These are phyloP conservation scores for Pseudopyrenochaeta lycopersici DNA, from an alignment of 2,329 filamentous ascomycete species.

Conservation along the genomic window DNA sequence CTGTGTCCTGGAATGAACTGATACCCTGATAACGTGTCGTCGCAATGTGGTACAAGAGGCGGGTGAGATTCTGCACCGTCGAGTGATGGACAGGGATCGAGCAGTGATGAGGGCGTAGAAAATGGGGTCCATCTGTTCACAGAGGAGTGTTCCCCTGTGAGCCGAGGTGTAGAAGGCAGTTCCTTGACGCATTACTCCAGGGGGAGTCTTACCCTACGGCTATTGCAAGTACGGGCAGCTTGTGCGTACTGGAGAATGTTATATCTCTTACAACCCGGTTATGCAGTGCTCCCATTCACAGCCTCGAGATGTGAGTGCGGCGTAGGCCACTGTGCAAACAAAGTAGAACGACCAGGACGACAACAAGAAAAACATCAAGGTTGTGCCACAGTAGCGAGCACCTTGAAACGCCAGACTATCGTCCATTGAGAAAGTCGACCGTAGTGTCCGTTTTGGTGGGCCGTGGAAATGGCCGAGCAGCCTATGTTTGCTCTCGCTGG, in stretches of 20 bases:
- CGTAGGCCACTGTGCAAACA: conserved; percentile 9
- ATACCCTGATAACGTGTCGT: conserved; percentile 36
- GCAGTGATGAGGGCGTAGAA: conserved; percentile 12
- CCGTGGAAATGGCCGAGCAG: not conserved
- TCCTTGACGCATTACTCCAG: conserved; percentile 1
- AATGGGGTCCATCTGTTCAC: too few species aligned
- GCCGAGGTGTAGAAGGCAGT: too few species aligned
- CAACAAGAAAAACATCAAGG: not conserved
- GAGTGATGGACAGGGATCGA: conserved; percentile 35
- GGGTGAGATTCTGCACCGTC: conserved; percentile 33
- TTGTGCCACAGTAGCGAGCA: not conserved
- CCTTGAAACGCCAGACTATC: not conserved
- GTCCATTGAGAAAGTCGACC: conserved; percentile 4
- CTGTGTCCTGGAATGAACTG: conserved; percentile 19
- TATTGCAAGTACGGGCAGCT: conserved; percentile 30
- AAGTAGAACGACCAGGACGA: not conserved
- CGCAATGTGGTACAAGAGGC: conserved; percentile 19
- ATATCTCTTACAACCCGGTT: conserved; percentile 18
- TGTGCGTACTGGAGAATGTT: conserved; percentile 13
- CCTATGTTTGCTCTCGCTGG: conserved; percentile 7
- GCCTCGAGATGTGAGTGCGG: conserved; percentile 34
- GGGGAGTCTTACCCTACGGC: conserved; percentile 9
- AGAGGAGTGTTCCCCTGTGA: too few species aligned
- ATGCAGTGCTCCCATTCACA: conserved; percentile 27
- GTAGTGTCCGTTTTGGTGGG: conserved; percentile 4